Evolutionary conservation across 331 rosid species (phyloP).

Genomic region (Acacia concinna): DNA sequence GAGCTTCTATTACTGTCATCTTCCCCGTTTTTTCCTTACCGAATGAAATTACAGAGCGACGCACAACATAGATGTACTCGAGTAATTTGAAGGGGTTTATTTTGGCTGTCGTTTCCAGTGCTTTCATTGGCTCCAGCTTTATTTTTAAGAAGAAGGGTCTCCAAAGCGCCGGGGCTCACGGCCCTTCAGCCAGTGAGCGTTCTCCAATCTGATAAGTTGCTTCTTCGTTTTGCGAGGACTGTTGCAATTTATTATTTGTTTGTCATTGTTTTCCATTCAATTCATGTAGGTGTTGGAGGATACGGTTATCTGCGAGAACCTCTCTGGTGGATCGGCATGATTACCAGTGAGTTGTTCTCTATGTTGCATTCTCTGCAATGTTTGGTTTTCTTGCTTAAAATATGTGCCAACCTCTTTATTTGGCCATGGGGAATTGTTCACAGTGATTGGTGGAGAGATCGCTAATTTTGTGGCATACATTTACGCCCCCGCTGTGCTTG

Average conservation of each 20-base stretch:
- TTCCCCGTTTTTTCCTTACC: background rate
- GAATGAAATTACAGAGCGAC: slow-evolving; percentile 6
- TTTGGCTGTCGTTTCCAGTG: slow-evolving; percentile 75
- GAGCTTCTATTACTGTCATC: background rate
- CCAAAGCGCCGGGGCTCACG: slow-evolving; percentile 48
- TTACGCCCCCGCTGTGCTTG: slow-evolving; percentile 87
- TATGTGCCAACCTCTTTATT: background rate
- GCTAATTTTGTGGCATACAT: slow-evolving; percentile 81
- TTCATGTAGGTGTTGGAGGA: slow-evolving; percentile 71
- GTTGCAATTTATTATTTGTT: background rate
- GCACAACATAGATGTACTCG: slow-evolving; percentile 43
- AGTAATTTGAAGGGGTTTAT: slow-evolving; percentile 68
- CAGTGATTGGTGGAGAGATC: slow-evolving; percentile 88
- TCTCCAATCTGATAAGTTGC: background rate
- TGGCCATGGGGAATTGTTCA: background rate
- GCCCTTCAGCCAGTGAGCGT: slow-evolving; percentile 64
- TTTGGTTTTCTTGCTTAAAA: background rate
- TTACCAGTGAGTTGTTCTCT: slow-evolving; percentile 60
- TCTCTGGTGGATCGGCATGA: slow-evolving; percentile 56
- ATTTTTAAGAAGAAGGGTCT: slow-evolving; percentile 94
- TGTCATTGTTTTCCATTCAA: background rate
- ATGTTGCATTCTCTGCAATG: background rate
- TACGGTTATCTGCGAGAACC: slow-evolving; percentile 85
- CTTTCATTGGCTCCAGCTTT: slow-evolving; percentile 86
- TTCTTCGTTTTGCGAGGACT: background rate